Base-by-base conservation (phyloP, 306 rosid genomes). In the Sicyos baderoa region DNA sequence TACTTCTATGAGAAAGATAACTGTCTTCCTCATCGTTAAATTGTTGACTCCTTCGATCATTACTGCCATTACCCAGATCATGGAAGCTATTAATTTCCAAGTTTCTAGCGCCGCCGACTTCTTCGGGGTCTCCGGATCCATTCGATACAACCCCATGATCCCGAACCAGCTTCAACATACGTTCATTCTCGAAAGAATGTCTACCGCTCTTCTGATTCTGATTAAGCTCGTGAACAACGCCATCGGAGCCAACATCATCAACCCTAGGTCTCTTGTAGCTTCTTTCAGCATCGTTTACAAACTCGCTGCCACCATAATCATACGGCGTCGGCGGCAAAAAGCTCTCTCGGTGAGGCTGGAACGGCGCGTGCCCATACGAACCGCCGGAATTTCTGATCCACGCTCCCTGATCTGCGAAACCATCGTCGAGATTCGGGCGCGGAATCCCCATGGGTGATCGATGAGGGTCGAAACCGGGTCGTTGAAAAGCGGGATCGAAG, bases 101-200 rank as follows among this genome's bases (percentile, higher is more conserved):
- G 17, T 21, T 47, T 23, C 74, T 59, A 8, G 40, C 0, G 5
- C 37, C 27, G 21, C 64, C 60, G 37, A 56, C 37, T 47, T 49
- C 65, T 35, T 50, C 60, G 15, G 17, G 56, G 48, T 68, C 61
- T n/a, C 29, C 76, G 21, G 47, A 35, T 19, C 71, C 82, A 65
- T 75, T 5, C 13, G 66, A 50, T 21, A 29, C 78, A 23, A 78
- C 60, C 0, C 99, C 99, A 79, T 93, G 97, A 63, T 93, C 99
- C 6, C 89, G 99, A 76, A 93, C 86, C 23, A 93, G 72, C 86
- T 86, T 84, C 75, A 90, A 80, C 22, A 95, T 76, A 6, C 97
- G 86, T 71, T 88, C 87, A 72, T 84, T 84, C 3, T 89, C 95
- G 4, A 66, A 79, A 4, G 78, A 71, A 77, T 15, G 16, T 50